Evolutionary conservation across 2,329 filamentous ascomycete genomes (phyloP).

Genomic region (Cladosporium phlei): DNA sequence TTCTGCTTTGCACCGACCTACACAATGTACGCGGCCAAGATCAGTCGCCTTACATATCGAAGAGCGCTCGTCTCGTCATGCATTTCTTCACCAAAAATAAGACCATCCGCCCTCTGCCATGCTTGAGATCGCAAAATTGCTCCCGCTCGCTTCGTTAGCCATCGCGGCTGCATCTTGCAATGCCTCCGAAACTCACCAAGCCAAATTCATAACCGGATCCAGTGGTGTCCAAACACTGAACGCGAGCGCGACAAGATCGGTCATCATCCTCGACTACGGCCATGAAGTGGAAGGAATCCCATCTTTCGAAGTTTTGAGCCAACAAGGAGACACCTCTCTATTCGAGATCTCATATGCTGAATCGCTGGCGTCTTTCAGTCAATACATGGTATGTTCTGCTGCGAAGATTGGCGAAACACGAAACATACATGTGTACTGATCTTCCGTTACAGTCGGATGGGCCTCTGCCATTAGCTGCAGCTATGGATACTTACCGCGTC

Average conservation of each 20-base stretch:
- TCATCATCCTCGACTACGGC: background rate
- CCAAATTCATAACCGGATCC: background rate
- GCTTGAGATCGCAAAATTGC: background rate
- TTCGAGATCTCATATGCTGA: constrained; percentile 2
- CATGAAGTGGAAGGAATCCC: background rate
- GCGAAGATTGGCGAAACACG: background rate
- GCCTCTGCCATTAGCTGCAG: background rate
- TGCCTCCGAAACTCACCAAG: background rate
- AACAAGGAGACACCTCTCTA: background rate
- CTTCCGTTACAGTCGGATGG: background rate
- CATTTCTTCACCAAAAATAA: too few species aligned
- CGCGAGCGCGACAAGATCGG: background rate
- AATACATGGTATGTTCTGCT: background rate
- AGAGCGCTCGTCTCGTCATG: too few species aligned
- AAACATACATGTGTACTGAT: background rate
- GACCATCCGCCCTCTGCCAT: background rate
- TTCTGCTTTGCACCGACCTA: too few species aligned
- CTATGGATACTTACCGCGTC: constrained; percentile 5
- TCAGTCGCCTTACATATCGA: too few species aligned
- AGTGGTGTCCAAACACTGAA: background rate
- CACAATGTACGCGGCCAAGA: too few species aligned
- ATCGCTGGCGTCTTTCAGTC: background rate
- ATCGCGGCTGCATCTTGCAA: background rate
- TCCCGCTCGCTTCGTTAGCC: background rate
- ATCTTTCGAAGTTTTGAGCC: constrained; percentile 1